phyloP scores from a whole-genome alignment of 2,329 filamentous ascomycete genomes.

The Cytospora leucostoma region DNA sequence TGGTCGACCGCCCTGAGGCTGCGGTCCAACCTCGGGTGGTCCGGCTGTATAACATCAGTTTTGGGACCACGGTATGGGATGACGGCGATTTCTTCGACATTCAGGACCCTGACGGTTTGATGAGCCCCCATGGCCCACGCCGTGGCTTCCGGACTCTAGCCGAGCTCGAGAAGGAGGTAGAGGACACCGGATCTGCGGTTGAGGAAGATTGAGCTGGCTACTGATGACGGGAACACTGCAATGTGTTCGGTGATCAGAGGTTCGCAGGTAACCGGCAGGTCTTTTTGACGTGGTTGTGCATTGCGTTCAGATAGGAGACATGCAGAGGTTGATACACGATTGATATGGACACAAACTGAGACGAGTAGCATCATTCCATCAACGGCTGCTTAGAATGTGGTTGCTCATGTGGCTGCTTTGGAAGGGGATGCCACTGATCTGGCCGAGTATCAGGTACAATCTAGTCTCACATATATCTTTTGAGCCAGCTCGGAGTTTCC shows the following conservation, averaged over 20 bases:
- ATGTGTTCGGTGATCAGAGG: not conserved
- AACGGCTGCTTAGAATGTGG: no score
- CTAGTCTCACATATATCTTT: no score
- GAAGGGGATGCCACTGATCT: no score
- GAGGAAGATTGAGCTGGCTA: not conserved
- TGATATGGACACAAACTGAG: no score
- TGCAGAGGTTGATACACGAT: no score
- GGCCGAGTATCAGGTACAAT: no score
- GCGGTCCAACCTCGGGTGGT: not conserved
- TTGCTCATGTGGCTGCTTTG: no score
- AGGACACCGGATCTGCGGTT: not conserved
- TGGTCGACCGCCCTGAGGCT: slow-evolving; percentile 3
- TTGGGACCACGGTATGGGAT: not conserved
- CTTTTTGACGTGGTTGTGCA: not conserved
- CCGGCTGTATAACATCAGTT: not conserved
- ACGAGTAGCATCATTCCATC: no score
- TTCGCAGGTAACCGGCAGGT: not conserved
- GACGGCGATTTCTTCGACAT: slow-evolving; percentile 1
- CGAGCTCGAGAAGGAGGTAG: slow-evolving; percentile 4
- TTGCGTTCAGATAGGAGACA: no score
- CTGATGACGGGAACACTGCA: not conserved
- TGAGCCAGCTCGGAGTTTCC: no score
- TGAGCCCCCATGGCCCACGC: slow-evolving; percentile 6
- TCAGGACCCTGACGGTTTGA: slow-evolving; percentile 3
- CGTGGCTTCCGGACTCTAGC: slow-evolving; percentile 1